Percentiles rank a stretch among this genome's conserved stretches.
Conservation (phyloP, 371 early-diverging fungal genomes). For the Mucor sp. region DNA sequence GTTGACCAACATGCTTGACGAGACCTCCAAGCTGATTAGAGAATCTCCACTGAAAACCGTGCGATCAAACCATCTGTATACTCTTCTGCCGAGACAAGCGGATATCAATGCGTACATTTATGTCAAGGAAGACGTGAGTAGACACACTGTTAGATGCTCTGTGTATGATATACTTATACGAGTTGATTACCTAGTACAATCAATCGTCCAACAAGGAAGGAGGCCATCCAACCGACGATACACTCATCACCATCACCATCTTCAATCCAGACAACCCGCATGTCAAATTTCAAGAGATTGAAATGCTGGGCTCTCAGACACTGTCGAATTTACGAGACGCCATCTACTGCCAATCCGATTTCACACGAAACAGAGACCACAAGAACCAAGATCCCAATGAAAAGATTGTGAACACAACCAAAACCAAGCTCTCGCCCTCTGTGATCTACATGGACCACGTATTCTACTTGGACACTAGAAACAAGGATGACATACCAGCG, state of each 20-base stretch:
- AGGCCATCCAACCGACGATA: neutral
- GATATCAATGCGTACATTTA: constrained; percentile 6
- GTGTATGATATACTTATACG: neutral
- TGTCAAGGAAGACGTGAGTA: constrained; percentile 18
- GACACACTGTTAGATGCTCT: too few relatives aligned
- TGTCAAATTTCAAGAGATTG: constrained; percentile 44
- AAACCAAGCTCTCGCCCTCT: constrained; percentile 29
- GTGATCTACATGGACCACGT: constrained; percentile 50
- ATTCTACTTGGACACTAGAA: constrained; percentile 49
- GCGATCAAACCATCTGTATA: constrained; percentile 23
- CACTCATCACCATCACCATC: constrained; percentile 28
- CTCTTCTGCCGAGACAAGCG: constrained; percentile 21
- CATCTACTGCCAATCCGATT: constrained; percentile 45
- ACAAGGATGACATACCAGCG: constrained; percentile 2
- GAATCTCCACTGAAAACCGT: constrained; percentile 26
- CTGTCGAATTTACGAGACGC: constrained; percentile 50
- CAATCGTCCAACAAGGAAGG: neutral
- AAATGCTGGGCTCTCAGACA: constrained; percentile 47
- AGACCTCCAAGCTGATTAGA: neutral
- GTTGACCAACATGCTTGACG: neutral
- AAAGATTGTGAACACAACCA: constrained; percentile 16
- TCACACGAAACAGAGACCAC: constrained; percentile 11
- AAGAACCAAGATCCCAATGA: constrained; percentile 8
- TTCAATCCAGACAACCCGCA: constrained; percentile 30
- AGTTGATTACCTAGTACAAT: neutral